These are phyloP conservation scores for Apiotrichum brassicae DNA, from an alignment of 1,284 basidiomycete genomes.

Conservation along the genomic window DNA sequence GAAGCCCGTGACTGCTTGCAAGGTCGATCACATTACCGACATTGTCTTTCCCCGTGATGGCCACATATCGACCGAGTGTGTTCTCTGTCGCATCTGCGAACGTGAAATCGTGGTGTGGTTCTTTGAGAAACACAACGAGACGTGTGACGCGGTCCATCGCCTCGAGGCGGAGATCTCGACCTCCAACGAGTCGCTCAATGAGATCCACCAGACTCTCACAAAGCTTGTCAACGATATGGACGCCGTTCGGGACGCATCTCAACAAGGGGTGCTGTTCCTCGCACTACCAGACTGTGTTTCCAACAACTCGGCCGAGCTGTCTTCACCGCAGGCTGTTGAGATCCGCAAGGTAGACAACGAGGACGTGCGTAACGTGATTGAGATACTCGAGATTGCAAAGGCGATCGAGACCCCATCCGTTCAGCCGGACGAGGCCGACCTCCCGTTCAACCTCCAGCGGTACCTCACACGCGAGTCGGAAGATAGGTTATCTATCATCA, in stretches of 20 bases:
- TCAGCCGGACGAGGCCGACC: conserved; percentile 80
- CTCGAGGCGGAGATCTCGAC: conserved; percentile 91
- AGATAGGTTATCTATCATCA: conserved; percentile 69
- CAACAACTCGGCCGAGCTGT: conserved; percentile 14
- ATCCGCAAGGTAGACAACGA: conserved; percentile 71
- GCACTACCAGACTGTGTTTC: conserved; percentile 31
- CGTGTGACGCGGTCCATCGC: conserved; percentile 92
- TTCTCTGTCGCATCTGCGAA: conserved; percentile 97
- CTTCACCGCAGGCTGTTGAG: conserved; percentile 57
- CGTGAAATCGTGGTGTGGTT: conserved; percentile 96
- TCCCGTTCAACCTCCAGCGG: conserved; percentile 86
- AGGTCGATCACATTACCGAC: conserved; percentile 33
- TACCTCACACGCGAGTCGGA: conserved; percentile 81
- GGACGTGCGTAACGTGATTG: conserved; percentile 74
- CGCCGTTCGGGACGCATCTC: conserved; percentile 28
- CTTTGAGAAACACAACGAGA: conserved; percentile 99
- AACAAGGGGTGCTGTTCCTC: conserved; percentile 75
- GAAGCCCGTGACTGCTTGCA: conserved; percentile 62
- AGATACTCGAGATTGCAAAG: conserved; percentile 69
- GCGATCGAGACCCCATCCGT: conserved; percentile 83
- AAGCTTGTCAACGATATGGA: conserved; percentile 61
- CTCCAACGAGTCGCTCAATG: conserved; percentile 85
- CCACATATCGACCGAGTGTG: conserved; percentile 73
- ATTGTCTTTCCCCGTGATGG: conserved; percentile 62
- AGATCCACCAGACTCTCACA: conserved; percentile 74